Evolutionary conservation across 2,329 filamentous ascomycete species (phyloP).

Genomic region (Ascomycota sp.): DNA sequence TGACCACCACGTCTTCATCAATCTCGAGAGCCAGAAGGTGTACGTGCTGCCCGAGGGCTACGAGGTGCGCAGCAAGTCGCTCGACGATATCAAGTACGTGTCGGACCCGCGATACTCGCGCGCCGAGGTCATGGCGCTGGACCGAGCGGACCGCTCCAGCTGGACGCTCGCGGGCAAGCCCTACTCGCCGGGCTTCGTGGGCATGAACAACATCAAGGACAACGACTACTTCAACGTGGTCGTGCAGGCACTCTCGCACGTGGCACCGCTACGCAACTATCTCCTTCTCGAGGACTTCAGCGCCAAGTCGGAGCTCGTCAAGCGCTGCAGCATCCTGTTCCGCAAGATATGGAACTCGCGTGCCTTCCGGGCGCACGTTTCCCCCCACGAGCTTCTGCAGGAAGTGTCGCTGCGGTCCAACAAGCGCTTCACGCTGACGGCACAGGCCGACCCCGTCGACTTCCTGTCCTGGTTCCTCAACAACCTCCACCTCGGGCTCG

Average conservation of each 20-base stretch:
- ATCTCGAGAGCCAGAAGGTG: constrained; percentile 79
- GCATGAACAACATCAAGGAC: constrained; percentile 99
- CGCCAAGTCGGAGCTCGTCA: constrained; percentile 52
- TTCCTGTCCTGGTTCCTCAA: constrained; percentile 97
- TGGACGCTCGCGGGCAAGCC: constrained; percentile 65
- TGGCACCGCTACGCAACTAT: constrained; percentile 72
- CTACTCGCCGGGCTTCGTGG: constrained; percentile 85
- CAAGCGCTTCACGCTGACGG: constrained; percentile 76
- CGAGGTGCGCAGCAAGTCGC: constrained; percentile 78
- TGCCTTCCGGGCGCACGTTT: constrained; percentile 91
- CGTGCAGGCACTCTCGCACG: constrained; percentile 76
- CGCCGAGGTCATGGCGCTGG: constrained; percentile 57
- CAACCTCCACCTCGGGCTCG: constrained; percentile 75
- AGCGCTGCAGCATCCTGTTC: constrained; percentile 70
- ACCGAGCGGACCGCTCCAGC: constrained; percentile 36
- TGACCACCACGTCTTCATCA: constrained; percentile 93
- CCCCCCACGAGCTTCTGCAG: constrained; percentile 87
- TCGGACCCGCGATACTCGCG: constrained; percentile 73
- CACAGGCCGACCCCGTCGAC: constrained; percentile 85
- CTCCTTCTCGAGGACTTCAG: constrained; percentile 70
- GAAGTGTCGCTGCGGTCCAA: constrained; percentile 77
- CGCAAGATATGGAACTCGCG: constrained; percentile 96
- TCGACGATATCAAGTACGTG: constrained; percentile 96
- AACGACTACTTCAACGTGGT: constrained; percentile 97
- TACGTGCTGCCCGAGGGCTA: constrained; percentile 91